These are phyloP conservation scores for Phyllosticta capitalensis DNA, from an alignment of 2,329 filamentous ascomycete genomes.

Conservation along the genomic window DNA sequence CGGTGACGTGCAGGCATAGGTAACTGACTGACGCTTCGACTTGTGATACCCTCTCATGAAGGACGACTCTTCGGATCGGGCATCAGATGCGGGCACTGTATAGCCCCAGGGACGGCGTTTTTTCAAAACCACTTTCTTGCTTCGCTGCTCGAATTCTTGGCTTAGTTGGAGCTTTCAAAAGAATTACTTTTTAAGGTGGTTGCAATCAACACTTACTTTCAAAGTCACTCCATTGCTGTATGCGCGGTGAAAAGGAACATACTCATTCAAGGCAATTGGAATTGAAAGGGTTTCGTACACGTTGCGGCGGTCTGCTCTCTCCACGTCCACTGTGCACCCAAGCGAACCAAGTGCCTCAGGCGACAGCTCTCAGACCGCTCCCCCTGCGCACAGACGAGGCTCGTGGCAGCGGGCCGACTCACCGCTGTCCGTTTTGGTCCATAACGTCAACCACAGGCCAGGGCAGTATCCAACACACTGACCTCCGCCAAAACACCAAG, in stretches of 20 bases:
- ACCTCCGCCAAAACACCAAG: not conserved
- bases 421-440: not conserved
- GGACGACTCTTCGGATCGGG: not conserved
- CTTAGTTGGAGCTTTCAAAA: not conserved
- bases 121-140: not conserved
- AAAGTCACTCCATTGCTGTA: not conserved
- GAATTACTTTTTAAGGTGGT: not conserved
- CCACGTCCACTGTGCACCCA: not conserved
- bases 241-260: not conserved
- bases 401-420: not conserved
- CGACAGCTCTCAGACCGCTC: not conserved
- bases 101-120: not conserved
- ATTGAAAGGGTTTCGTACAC: not conserved
- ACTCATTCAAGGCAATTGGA: not conserved
- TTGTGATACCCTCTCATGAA: not conserved
- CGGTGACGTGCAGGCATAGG: not conserved
- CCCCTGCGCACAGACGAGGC: not conserved
- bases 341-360: not conserved
- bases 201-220: not conserved
- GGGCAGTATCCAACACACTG: not conserved
- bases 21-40: not conserved
- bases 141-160: not conserved
- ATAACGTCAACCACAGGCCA: constrained; percentile 7
- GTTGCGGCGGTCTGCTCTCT: not conserved
- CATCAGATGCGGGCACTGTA: not conserved